Evolutionary conservation across 2,329 filamentous ascomycete genomes (phyloP).

Genomic region (Hymenoscyphus fraxineus): DNA sequence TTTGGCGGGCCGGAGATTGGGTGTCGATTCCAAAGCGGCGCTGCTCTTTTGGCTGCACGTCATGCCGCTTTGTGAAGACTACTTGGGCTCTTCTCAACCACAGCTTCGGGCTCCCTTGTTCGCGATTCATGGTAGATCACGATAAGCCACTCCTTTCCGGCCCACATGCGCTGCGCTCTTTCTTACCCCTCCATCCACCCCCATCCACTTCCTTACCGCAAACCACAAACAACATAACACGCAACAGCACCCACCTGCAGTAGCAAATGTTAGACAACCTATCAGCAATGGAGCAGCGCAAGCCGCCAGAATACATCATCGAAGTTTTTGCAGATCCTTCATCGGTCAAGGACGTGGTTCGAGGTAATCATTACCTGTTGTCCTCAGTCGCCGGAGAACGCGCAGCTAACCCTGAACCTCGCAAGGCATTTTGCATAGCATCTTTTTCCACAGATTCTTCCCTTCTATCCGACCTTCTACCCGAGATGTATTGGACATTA

Average conservation of each 20-base stretch:
- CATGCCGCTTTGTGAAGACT: background rate
- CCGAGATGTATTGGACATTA: conserved; percentile 85
- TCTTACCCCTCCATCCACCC: conserved; percentile 14
- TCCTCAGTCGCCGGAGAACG: conserved; percentile 7
- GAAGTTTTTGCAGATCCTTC: conserved; percentile 90
- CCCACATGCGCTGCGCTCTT: conserved; percentile 3
- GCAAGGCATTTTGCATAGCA: conserved; percentile 85
- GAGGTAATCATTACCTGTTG: conserved; percentile 55
- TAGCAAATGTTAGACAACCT: conserved; percentile 18
- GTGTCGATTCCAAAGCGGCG: background rate
- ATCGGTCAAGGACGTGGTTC: conserved; percentile 87
- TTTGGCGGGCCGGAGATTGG: background rate
- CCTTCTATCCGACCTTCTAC: conserved; percentile 77
- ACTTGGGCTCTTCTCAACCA: background rate
- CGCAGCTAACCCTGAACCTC: conserved; percentile 11
- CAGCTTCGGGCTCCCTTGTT: background rate
- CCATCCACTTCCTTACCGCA: conserved; percentile 4
- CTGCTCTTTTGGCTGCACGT: background rate
- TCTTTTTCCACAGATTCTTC: conserved; percentile 99
- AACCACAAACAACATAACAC: background rate
- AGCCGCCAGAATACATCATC: conserved; percentile 82
- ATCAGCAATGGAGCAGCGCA: conserved; percentile 55
- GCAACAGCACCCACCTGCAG: background rate
- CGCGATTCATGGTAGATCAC: background rate
- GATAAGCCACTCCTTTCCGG: conserved; percentile 9